phyloP scores from a whole-genome alignment of 2,329 filamentous ascomycete genomes.

The Penicillium sp. region DNA sequence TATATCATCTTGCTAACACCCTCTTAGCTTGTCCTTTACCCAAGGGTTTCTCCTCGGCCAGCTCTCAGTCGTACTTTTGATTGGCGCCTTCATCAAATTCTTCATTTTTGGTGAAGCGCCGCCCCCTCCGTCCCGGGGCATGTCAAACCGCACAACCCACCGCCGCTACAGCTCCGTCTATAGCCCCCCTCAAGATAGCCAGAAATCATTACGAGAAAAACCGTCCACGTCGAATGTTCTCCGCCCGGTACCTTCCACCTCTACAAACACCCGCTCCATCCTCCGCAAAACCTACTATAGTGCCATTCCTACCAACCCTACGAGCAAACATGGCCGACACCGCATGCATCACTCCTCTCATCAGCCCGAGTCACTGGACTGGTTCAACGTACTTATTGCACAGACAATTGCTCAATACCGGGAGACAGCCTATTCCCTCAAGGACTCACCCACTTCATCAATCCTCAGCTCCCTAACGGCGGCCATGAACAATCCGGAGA shows the following conservation, averaged over 20 bases:
- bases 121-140: slow-evolving; percentile 68
- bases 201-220: slow-evolving; percentile 39
- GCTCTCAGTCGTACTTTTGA: slow-evolving; percentile 77
- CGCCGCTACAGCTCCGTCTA: slow-evolving; percentile 61
- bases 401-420: slow-evolving; percentile 94
- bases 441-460: slow-evolving; percentile 45
- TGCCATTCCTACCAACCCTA: slow-evolving; percentile 35
- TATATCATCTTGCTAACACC: slow-evolving; percentile 14
- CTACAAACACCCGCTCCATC: slow-evolving; percentile 71
- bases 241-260: slow-evolving; percentile 63
- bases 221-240: slow-evolving; percentile 59
- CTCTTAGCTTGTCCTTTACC: slow-evolving; percentile 69
- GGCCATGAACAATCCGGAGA: slow-evolving; percentile 73
- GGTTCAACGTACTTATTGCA: slow-evolving; percentile 96
- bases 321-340: slow-evolving; percentile 36
- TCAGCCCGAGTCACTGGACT: slow-evolving; percentile 91
- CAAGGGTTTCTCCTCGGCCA: slow-evolving; percentile 90
- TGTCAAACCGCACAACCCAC: slow-evolving; percentile 67
- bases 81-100: slow-evolving; percentile 96
- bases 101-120: slow-evolving; percentile 97
- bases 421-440: slow-evolving; percentile 82
- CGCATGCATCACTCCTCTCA: slow-evolving; percentile 58
- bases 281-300: slow-evolving; percentile 97
- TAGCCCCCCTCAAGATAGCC: slow-evolving; percentile 34
- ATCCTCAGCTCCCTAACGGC: slow-evolving; percentile 78